Base-by-base conservation (phyloP, 257 asterid species). In the Penstemon eatonii region DNA sequence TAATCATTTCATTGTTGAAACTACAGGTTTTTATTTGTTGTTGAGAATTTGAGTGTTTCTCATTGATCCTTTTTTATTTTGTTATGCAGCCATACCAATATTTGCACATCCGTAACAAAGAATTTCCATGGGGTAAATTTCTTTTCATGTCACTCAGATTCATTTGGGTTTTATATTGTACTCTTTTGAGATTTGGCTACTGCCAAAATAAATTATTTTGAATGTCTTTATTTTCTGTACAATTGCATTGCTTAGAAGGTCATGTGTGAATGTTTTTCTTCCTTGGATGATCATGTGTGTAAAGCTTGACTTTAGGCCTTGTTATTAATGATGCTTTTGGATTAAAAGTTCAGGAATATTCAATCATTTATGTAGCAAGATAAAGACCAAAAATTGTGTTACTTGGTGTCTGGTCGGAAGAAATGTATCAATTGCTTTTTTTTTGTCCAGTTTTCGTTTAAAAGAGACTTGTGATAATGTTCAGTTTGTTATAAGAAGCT, bases 51-150 rank as follows among this genome's bases (percentile, higher is more conserved):
- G 25, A 5, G 8, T 25, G 41, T 56, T 39, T 46, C 47, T 76
- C 38, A 58, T 57, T 33, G 33, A 37, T 12, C 25, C 2, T 7
- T 53, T 55, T 9, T 69, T 4, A 37, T 59, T 43, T n/a, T 75
- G 13, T 40, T 39, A 5, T 82, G 83, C 87, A 89, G 96, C 60
- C 90, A 4, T 89, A 85, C 65, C 73, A 86, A 4, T 89, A 87
- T 72, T 65, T 89, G 80, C 96, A 82, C 82, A 79, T 89, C 78
- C 92, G 95, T 41, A 89, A 83, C 83, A 87, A 89, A 85, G 96
- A 89, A 81, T 89, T 89, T 68, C 96, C 95, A 49, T 89, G 92
- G 96, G 95, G 95, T 89, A 80, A 68, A 73, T 76, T 60, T 71
- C 41, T 38, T 62, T 6, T n/a, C 9, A 46, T 60, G 3, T 68